Evolutionary conservation across 305 asterid genomes (phyloP), one percentile per base, ranked within the genome.

Genomic region (Caryopteris hybrid): DNA sequence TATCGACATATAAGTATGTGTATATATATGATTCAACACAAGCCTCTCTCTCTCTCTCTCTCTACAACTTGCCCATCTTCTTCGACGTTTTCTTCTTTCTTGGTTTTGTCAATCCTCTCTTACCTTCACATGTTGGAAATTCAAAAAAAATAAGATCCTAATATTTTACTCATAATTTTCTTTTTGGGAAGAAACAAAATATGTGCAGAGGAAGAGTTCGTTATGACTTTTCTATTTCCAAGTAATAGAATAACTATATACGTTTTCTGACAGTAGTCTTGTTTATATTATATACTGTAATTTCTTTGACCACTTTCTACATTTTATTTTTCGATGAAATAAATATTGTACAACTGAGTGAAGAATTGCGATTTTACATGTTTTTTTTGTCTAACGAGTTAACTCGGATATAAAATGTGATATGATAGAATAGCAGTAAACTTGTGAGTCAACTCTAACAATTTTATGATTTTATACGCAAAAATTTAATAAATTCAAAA

Each of bases 11-110:
- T n/a, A n/a, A n/a, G n/a, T n/a, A n/a, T n/a, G n/a, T n/a, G n/a
- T n/a, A n/a, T n/a, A n/a, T n/a, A n/a, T n/a, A n/a, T n/a, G n/a
- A n/a, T n/a, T n/a, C n/a, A n/a, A n/a, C n/a, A n/a, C n/a, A n/a
- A n/a, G n/a, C n/a, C n/a, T n/a, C n/a, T n/a, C n/a, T n/a, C n/a
- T n/a, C n/a, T n/a, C n/a, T n/a, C 11, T 23, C 23, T 46, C 3
- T 70, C 59, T 31, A n/a, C 53, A 47, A 59, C 69, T 66, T 58
- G 65, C 57, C 66, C 71, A 51, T 66, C 53, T 50, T 51, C 50
- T 52, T 52, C 68, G n/a, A 69, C 54, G 43, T 18, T 22, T 59
- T 73, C 50, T 18, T 31, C 25, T 43, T 67, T 67, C 74, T 68
- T 68, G 74, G 67, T 61, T 62, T 67, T 74, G 38, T 42, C 64